These are phyloP conservation scores for Boletus huronensis DNA, from an alignment of 768 basidiomycete genomes.

Conservation along the genomic window DNA sequence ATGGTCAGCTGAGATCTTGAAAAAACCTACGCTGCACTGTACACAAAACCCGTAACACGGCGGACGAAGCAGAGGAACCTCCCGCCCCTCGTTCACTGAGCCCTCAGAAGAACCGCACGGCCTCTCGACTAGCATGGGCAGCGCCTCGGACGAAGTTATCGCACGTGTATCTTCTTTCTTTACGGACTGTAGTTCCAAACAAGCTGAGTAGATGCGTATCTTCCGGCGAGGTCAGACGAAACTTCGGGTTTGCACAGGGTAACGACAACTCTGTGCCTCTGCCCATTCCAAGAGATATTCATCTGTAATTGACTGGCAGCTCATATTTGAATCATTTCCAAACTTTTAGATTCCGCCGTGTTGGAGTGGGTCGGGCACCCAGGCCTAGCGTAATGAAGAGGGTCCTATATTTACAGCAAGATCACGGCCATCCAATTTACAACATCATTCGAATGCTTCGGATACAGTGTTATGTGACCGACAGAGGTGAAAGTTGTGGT, in stretches of 20 bases:
- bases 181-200: neutral
- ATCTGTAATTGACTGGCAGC: neutral
- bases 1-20: neutral
- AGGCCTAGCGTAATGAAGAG: neutral
- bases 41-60: neutral
- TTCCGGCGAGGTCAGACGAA: neutral
- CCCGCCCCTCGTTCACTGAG: no score
- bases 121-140: no score
- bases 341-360: neutral
- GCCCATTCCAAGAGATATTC: neutral
- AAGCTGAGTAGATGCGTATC: neutral
- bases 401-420: neutral
- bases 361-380: neutral
- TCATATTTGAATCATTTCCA: neutral
- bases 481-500: neutral
- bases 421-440: neutral
- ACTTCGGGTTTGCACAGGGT: neutral
- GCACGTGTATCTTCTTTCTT: neutral
- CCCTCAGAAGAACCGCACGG: no score
- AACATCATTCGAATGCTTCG: neutral
- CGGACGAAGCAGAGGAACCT: neutral
- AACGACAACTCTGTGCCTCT: neutral
- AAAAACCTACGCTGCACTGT: neutral
- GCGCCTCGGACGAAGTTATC: no score
- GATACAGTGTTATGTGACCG: neutral